Evolutionary conservation across 306 rosid genomes (phyloP).

Genomic region (Malus fusca): DNA sequence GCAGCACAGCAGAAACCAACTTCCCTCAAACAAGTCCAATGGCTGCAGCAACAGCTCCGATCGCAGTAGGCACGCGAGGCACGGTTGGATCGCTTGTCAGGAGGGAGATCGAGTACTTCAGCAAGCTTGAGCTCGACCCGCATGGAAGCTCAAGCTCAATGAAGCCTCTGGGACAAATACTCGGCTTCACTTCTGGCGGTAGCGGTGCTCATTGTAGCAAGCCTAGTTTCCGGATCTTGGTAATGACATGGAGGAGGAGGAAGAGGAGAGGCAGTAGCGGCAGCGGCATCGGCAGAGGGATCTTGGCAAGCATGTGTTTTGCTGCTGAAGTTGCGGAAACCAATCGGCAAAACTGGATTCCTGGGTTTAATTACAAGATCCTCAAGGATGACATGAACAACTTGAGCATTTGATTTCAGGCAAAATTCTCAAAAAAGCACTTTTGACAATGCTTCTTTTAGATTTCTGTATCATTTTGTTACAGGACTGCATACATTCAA

Average conservation of each 20-base stretch:
- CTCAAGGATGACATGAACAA: slow-evolving; percentile 47
- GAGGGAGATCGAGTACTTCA: slow-evolving; percentile 71
- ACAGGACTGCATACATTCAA: not conserved
- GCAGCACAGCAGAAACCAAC: slow-evolving; percentile 23
- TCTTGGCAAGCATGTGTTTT: slow-evolving; percentile 44
- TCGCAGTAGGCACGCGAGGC: slow-evolving; percentile 76
- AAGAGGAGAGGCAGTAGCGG: slow-evolving; percentile 27
- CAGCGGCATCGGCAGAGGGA: not conserved
- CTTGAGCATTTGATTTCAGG: slow-evolving; percentile 28
- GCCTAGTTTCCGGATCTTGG: slow-evolving; percentile 50
- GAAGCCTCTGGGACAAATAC: slow-evolving; percentile 29
- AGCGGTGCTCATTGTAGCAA: slow-evolving; percentile 17
- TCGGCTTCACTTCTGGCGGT: slow-evolving; percentile 13
- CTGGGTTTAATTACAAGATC: slow-evolving; percentile 50
- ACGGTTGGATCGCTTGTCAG: slow-evolving; percentile 70
- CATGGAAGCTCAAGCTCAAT: slow-evolving; percentile 19
- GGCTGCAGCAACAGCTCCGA: slow-evolving; percentile 53
- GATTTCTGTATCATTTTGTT: not conserved
- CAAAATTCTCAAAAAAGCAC: not conserved
- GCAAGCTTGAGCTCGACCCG: slow-evolving; percentile 53
- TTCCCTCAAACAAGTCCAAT: slow-evolving; percentile 30
- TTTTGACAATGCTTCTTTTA: not conserved
- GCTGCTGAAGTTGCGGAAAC: slow-evolving; percentile 39
- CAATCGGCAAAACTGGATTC: slow-evolving; percentile 33
- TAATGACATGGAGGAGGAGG: slow-evolving; percentile 58